Evolutionary conservation across 2,329 filamentous ascomycete species (phyloP).

Genomic region (Pseudomassariella vexata): DNA sequence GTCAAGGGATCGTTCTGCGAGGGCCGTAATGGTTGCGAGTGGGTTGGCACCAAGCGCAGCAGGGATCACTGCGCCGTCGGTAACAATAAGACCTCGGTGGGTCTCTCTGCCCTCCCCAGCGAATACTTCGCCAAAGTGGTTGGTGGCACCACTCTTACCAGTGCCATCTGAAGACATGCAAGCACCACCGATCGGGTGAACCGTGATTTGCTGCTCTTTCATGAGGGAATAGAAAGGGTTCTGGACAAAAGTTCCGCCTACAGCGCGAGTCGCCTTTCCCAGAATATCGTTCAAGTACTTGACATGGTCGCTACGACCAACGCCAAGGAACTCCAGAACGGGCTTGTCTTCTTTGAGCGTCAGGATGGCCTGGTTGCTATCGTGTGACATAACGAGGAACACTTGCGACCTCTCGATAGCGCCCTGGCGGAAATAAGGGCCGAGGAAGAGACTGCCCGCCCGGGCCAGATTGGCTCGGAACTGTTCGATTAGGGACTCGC

Average conservation of each 20-base stretch:
- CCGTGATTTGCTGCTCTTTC: constrained; percentile 54
- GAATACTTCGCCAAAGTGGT: constrained; percentile 57
- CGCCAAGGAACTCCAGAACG: constrained; percentile 53
- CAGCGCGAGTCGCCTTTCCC: constrained; percentile 46
- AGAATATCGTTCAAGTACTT: constrained; percentile 46
- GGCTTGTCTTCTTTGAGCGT: constrained; percentile 55
- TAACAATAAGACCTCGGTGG: constrained; percentile 53
- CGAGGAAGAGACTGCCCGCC: constrained; percentile 48
- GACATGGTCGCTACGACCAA: constrained; percentile 50
- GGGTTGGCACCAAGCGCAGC: constrained; percentile 61
- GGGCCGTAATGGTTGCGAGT: constrained; percentile 62
- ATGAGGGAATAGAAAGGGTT: constrained; percentile 53
- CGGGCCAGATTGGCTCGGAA: constrained; percentile 41
- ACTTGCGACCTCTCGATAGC: constrained; percentile 55
- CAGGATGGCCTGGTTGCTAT: constrained; percentile 56
- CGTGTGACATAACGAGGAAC: constrained; percentile 63
- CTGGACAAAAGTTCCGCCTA: constrained; percentile 55
- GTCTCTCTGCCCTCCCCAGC: constrained; percentile 43
- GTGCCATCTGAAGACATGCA: constrained; percentile 56
- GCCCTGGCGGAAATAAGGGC: constrained; percentile 50
- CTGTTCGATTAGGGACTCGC: constrained; percentile 31
- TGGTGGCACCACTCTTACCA: constrained; percentile 50
- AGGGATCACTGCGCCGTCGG: constrained; percentile 57
- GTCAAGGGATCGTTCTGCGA: constrained; percentile 59
- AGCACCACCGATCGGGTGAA: constrained; percentile 62